Evolutionary conservation across 192 early-diverging fungal genomes (phyloP).

Genomic region (Umbelopsis ramanniana): DNA sequence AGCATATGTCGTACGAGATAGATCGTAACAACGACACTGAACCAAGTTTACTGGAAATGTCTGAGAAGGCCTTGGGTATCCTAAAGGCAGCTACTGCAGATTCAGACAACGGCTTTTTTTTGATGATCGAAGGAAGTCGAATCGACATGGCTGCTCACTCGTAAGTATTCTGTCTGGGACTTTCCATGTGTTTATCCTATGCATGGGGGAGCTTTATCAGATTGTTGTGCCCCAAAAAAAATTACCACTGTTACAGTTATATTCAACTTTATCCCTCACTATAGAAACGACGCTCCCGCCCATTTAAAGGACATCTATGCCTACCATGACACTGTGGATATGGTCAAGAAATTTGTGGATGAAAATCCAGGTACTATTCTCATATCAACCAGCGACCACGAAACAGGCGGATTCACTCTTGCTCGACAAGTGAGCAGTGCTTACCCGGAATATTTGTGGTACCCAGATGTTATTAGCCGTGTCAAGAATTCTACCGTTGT

Average conservation of each 20-base stretch:
- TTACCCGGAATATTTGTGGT: constrained; percentile 92
- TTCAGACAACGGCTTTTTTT: constrained; percentile 80
- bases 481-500: constrained; percentile 73
- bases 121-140: constrained; percentile 96
- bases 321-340: constrained; percentile 78
- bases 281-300: constrained; percentile 88
- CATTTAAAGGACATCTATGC: constrained; percentile 92
- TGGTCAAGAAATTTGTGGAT: constrained; percentile 80
- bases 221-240: too few species aligned
- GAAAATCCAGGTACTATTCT: constrained; percentile 83
- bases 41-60: constrained; percentile 87
- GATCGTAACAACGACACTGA: constrained; percentile 71
- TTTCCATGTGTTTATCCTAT: background rate
- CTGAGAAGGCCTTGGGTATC: constrained; percentile 77
- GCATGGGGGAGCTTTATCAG: too few species aligned
- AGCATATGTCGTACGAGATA: constrained; percentile 94
- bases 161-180: constrained; percentile 34
- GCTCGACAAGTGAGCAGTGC: constrained; percentile 67
- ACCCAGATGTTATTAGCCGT: constrained; percentile 70
- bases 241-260: too few species aligned
- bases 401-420: constrained; percentile 93
- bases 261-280: background rate
- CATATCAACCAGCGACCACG: constrained; percentile 94
- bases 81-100: constrained; percentile 57
- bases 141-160: constrained; percentile 97